A percentile compares a stretch with the other conserved stretches of the same genome.
Conservation (phyloP, 2,329 filamentous ascomycete genomes). For the Fusarium devonianum region DNA sequence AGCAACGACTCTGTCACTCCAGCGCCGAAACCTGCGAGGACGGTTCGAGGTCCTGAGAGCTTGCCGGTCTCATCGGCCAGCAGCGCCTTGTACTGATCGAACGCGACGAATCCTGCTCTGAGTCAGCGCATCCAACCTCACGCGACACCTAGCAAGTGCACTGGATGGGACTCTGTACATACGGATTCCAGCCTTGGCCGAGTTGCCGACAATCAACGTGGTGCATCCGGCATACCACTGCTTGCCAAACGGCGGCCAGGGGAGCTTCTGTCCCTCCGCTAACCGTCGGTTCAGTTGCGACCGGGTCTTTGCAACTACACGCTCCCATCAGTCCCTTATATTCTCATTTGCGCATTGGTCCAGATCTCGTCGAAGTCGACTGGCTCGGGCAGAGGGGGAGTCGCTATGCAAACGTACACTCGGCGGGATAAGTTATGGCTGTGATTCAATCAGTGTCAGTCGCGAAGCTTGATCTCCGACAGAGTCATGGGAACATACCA, state of each 20-base stretch:
- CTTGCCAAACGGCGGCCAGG: slow-evolving; percentile 90
- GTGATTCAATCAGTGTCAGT: slow-evolving; percentile 21
- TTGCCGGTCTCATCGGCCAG: slow-evolving; percentile 86
- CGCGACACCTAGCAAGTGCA: background rate
- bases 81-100: slow-evolving; percentile 89
- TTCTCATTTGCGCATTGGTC: background rate
- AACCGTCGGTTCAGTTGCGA: slow-evolving; percentile 90
- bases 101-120: slow-evolving; percentile 76
- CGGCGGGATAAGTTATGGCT: slow-evolving; percentile 91
- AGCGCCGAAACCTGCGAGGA: slow-evolving; percentile 92
- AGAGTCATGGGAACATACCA: slow-evolving; percentile 57
- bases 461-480: slow-evolving; percentile 1
- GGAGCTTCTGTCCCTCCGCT: slow-evolving; percentile 82
- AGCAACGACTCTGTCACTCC: slow-evolving; percentile 92
- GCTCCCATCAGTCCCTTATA: slow-evolving; percentile 14
- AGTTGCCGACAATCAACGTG: slow-evolving; percentile 95
- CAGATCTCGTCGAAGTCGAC: slow-evolving; percentile 7
- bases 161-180: slow-evolving; percentile 48
- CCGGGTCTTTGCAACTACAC: slow-evolving; percentile 86
- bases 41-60: slow-evolving; percentile 87
- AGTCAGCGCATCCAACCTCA: slow-evolving; percentile 16
- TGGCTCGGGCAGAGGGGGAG: slow-evolving; percentile 5
- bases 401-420: slow-evolving; percentile 66
- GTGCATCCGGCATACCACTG: slow-evolving; percentile 99
- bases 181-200: slow-evolving; percentile 94